Evolutionary conservation across 139 green algal genomes (phyloP).

Genomic region (Chlorella sorokiniana): DNA sequence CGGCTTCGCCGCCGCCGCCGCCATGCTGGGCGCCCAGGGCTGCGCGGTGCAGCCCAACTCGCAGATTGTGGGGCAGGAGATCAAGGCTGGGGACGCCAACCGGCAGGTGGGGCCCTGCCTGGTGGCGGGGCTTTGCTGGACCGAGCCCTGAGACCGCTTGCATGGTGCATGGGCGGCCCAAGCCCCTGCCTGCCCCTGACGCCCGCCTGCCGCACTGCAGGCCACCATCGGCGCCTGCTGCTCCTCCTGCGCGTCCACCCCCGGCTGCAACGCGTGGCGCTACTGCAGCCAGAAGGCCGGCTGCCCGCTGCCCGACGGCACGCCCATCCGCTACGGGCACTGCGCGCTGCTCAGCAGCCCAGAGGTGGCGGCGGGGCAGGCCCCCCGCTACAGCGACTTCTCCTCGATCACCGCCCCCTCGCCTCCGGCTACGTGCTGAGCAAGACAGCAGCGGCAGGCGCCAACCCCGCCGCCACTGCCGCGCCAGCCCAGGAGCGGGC

Average conservation of each 20-base stretch:
- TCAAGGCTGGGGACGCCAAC: constrained; percentile 25
- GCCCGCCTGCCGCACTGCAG: not conserved
- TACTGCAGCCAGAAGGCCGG: constrained; percentile 45
- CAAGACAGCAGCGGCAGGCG: not conserved
- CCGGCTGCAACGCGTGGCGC: constrained; percentile 30
- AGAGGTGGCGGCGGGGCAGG: not conserved
- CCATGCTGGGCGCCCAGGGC: not conserved
- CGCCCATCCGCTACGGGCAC: not conserved
- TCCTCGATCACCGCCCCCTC: not conserved
- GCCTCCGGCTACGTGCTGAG: constrained; percentile 8
- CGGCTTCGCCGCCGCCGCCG: not conserved
- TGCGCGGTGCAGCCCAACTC: constrained; percentile 36
- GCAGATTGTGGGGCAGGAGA: not conserved
- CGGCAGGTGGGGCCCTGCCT: not conserved
- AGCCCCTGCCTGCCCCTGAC: not conserved
- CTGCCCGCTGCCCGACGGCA: constrained; percentile 16
- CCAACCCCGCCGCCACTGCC: not conserved
- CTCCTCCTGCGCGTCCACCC: constrained; percentile 4
- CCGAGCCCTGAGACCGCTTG: too few relatives aligned
- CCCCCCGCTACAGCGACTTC: not conserved
- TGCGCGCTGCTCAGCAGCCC: constrained; percentile 1
- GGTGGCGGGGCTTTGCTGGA: not conserved
- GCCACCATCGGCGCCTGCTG: constrained; percentile 38
- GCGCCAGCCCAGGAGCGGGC: not conserved
- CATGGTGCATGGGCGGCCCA: not conserved